These are phyloP conservation scores for Drechmeria coniospora DNA, from an alignment of 2,329 filamentous ascomycete genomes.

Conservation along the genomic window DNA sequence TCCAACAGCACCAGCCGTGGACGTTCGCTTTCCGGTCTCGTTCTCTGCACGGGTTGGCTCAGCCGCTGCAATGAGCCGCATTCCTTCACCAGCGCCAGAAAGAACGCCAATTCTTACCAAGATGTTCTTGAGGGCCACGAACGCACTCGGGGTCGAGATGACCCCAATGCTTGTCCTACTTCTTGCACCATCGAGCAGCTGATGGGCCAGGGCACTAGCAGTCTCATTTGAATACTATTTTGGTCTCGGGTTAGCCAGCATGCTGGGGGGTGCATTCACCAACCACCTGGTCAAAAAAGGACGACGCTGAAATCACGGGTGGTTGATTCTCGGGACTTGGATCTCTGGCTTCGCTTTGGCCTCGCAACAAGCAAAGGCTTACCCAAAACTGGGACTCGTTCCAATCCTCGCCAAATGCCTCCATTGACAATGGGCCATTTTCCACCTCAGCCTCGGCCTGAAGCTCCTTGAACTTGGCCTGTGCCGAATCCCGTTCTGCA, in stretches of 20 bases:
- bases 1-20: slow-evolving; percentile 56
- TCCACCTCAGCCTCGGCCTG: slow-evolving; percentile 46
- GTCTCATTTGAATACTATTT: slow-evolving; percentile 58
- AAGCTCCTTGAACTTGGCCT: slow-evolving; percentile 52
- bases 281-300: too few species aligned
- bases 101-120: slow-evolving; percentile 27
- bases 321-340: too few species aligned
- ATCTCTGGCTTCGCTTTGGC: too few species aligned
- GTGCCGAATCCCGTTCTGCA: slow-evolving; percentile 50
- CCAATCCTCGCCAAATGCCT: slow-evolving; percentile 66
- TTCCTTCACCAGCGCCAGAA: background rate
- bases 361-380: too few species aligned
- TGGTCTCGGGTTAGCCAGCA: too few species aligned
- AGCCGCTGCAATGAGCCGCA: background rate
- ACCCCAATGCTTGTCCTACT: slow-evolving; percentile 47
- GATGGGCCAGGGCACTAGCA: slow-evolving; percentile 44
- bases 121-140: slow-evolving; percentile 60
- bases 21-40: slow-evolving; percentile 9
- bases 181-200: slow-evolving; percentile 48
- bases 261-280: too few species aligned
- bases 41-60: slow-evolving; percentile 3
- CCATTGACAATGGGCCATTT: slow-evolving; percentile 39
- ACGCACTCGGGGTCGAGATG: slow-evolving; percentile 62
- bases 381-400: slow-evolving; percentile 77
- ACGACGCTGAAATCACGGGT: too few species aligned